These are phyloP conservation scores for Funneliformis mosseae DNA, from an alignment of 192 early-diverging fungal species.

Conservation along the genomic window DNA sequence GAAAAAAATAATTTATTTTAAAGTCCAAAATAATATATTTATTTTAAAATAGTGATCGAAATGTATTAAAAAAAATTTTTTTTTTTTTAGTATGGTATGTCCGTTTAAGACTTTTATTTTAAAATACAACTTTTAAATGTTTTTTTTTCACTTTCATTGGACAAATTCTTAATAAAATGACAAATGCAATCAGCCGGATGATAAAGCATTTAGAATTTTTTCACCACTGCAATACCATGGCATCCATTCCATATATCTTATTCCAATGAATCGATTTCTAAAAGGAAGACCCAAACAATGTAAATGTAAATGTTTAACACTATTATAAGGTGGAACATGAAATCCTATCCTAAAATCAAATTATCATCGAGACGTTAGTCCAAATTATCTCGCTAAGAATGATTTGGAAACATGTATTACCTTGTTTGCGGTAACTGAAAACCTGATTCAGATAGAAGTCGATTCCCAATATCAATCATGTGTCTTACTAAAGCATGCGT, in stretches of 20 bases:
- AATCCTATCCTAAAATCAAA: slow-evolving; percentile 58
- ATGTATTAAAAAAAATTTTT: neutral
- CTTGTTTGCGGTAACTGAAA: slow-evolving; percentile 26
- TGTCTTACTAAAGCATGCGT: slow-evolving; percentile 32
- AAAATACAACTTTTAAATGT: no score
- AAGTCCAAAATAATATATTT: no score
- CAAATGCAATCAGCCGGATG: no score
- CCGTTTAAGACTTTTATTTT: no score
- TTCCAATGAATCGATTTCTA: neutral
- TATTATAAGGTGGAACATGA: slow-evolving; percentile 72
- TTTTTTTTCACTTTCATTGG: no score
- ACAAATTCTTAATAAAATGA: no score
- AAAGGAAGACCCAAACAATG: slow-evolving; percentile 55
- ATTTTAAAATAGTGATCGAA: no score
- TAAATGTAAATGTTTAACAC: slow-evolving; percentile 69
- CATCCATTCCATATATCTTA: neutral
- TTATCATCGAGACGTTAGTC: neutral
- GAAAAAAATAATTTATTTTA: no score
- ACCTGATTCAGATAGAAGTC: slow-evolving; percentile 36
- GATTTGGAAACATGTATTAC: slow-evolving; percentile 20
- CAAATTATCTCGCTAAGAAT: neutral
- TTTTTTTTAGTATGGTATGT: no score
- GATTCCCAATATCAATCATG: slow-evolving; percentile 39
- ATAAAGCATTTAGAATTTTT: neutral
- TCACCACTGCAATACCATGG: neutral